Evolutionary conservation across 441 rosid species (phyloP), one percentile per base, ranked within the genome.

Genomic region (Populus hybrid): DNA sequence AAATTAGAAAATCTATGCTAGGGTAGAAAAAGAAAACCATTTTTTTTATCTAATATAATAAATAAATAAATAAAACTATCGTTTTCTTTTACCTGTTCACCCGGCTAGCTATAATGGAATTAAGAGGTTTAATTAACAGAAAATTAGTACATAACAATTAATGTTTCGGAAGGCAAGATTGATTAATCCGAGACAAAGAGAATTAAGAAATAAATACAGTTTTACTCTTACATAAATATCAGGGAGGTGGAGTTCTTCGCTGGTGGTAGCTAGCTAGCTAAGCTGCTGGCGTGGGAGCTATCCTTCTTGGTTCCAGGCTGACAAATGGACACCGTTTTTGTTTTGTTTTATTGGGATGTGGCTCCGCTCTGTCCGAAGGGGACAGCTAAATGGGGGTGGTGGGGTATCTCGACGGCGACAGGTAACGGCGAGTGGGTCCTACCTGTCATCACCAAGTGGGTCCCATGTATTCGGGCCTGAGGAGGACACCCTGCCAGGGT

Each of bases 371-470:
- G n/a, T 67, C 23, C 3, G 74, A 77, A 24, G 71, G 73, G 5
- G 83, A 77, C 82, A 50, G 78, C 16, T 32, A 78, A 26, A 64
- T 4, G 35, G 67, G 16, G 71, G 11, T 8, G 38, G 21, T 18
- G 72, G 57, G 68, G 21, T 30, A 77, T 30, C 71, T 40, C 73
- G 85, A 77, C 81, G 79, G 81, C 63, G 81, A 77, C 57, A 6
- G 61, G 76, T 68, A 77, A 75, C 81, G 83, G 77, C 69, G 73
- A 3, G 3, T 76, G 72, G 76, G 79, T 20, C 78, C 80, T 23
- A 10, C 54, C 3, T 24, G 28, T 4, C 26, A 26, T 38, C 12
- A 5, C 71, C 38, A 1, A 16, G 79, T 34, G 35, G 75, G 74
- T 30, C 8, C 46, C 8, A 11, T 4, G 0, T 11, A 3, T 1